Base-by-base conservation (phyloP, 495 filamentous ascomycete genomes). In the Podospora pseudopauciseta region DNA sequence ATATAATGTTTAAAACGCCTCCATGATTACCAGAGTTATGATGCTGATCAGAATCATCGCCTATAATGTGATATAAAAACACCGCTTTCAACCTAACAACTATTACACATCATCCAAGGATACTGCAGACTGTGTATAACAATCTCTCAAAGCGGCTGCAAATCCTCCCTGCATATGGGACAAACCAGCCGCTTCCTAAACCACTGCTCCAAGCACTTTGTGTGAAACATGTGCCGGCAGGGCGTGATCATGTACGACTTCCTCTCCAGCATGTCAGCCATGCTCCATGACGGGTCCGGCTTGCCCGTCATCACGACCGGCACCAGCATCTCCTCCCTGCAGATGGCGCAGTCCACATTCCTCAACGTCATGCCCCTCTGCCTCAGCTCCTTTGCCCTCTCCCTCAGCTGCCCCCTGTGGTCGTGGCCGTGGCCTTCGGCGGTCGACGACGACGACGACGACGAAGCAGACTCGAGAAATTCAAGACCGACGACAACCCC, bases 201-300 rank as follows among this genome's bases (percentile, higher is more conserved):
- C 95, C 95, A 98, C 49, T 92, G 94, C 78, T 98, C 94, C 73
- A 99, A 82, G 76, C 95, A 99, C 63, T 86, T 82, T 60, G 90
- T 96, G 75, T 99, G 95, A 76, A 98, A 99, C 27, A 97, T 94
- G 81, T 99, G 95, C 65, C 92, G 85, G 76, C 95, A 99, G 44
- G 95, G 94, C 64, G 95, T 99, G 27, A 98, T 92, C 95, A 99
- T 99, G 77, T 97, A 97, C 65, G 84, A 80, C 60, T 93, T 85
- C 65, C 94, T 82, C 27, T 90, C 91, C 67, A 97, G 83, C 63
- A 96, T 85, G 26, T 87, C 90, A 2, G 86, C 81, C 54, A 91
- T 85, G 20, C 88, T 87, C 15, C 88, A 87, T 23, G 71, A 71
- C 58, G 77, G 76, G 69, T 79, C 81, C 67, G 79, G 88, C 73